Evolutionary conservation across 2,329 filamentous ascomycete genomes (phyloP), one percentile per base, ranked within the genome.

Genomic region (Hypoxylon sp.): DNA sequence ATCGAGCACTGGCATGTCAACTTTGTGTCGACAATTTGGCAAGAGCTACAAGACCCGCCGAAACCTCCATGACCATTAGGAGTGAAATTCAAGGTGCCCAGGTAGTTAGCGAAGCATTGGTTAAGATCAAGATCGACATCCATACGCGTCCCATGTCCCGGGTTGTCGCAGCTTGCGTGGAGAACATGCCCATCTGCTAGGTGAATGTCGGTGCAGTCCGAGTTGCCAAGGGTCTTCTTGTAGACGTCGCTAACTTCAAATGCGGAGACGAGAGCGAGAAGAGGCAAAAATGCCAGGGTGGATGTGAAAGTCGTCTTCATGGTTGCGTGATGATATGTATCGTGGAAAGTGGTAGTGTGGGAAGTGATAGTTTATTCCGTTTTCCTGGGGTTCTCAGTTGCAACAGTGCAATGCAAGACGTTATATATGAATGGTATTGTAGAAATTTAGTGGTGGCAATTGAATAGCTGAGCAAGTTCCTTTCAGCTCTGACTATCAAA

Each of bases 101-200:
- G 22, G 35, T 68, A 70, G 57, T 70, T 70, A n/a, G 56, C 66
- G 14, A 69, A 61, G 53, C 69, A 71, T 6, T 3, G 5, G 19
- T 71, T 65, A 52, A 71, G 69, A 17, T 71, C 63, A 37, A 71
- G 69, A 8, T 29, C 9, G 14, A 48, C 55, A 26, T 70, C 65
- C 2, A 26, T 19, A 11, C 5, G 19, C 8, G 3, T 19, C 5
- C 48, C 13, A 4, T 50, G 42, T 35, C 44, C 67, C 3, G 55
- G 58, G 14, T 60, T 24, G 14, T 14, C 29, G 14, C 69, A 71
- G 11, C 42, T 63, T 4, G 69, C 63, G 14, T 29, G 47, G 24
- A 71, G 66, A 13, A 58, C 17, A 42, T 63, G 59, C 3, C 60
- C 50, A 2, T 60, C 56, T 5, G 51, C 52, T 2, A 71, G 58